A percentile compares a stretch with the other conserved stretches of the same genome.
Evolutionary conservation across 345 rosid genomes (phyloP).

Genomic region (Eutrema japonicum): DNA sequence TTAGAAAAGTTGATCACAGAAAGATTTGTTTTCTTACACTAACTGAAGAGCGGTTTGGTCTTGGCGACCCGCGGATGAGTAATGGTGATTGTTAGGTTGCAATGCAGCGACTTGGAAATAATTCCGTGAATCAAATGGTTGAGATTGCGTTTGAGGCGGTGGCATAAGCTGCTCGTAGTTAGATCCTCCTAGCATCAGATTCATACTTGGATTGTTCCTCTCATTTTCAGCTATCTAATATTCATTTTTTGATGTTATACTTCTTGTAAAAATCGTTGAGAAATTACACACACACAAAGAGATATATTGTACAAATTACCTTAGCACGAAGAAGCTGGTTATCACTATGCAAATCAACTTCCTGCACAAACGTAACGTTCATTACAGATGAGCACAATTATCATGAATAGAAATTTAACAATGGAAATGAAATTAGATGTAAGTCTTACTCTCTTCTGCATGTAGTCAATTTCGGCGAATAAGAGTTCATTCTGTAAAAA

Average conservation of each 20-base stretch:
- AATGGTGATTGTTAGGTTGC: constrained; percentile 67
- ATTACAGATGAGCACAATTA: constrained; percentile 20
- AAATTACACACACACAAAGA: neutral
- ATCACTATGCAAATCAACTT: constrained; percentile 88
- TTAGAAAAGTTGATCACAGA: neutral
- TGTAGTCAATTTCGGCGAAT: constrained; percentile 86
- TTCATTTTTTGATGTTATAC: neutral
- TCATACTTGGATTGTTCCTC: constrained; percentile 72
- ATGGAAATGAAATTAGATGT: neutral
- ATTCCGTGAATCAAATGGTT: constrained; percentile 67
- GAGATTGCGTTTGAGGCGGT: constrained; percentile 49
- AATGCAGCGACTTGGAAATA: constrained; percentile 84
- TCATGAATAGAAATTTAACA: neutral
- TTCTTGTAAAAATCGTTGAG: neutral
- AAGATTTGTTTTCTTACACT: constrained; percentile 55
- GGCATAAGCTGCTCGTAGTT: constrained; percentile 72
- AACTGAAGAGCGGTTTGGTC: constrained; percentile 87
- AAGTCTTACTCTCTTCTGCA: constrained; percentile 84
- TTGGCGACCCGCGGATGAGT: constrained; percentile 48
- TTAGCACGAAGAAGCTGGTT: constrained; percentile 95
- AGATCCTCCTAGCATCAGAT: constrained; percentile 79
- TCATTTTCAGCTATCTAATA: constrained; percentile 85
- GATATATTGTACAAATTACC: constrained; percentile 48
- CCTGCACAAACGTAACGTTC: constrained; percentile 49
- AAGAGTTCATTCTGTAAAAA: constrained; percentile 77